These are phyloP conservation scores for Hypoxylon fuscum DNA, from an alignment of 495 filamentous ascomycete species.

Conservation along the genomic window DNA sequence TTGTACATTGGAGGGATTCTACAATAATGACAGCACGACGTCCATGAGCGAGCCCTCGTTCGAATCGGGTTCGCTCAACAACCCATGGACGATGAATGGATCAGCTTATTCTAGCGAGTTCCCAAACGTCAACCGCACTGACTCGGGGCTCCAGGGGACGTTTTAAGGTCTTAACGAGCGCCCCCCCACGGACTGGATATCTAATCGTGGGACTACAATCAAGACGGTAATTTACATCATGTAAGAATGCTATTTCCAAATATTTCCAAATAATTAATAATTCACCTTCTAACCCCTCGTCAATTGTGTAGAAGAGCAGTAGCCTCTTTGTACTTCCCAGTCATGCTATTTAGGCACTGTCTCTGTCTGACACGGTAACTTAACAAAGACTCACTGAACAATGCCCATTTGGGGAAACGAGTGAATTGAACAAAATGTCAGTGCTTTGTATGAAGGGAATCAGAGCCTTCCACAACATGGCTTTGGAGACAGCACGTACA, in stretches of 20 bases:
- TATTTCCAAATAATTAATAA: too few species aligned
- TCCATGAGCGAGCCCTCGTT: constrained; percentile 17
- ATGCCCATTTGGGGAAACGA: neutral
- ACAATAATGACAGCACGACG: constrained; percentile 15
- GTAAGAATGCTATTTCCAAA: too few species aligned
- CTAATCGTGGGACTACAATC: too few species aligned
- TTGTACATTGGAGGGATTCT: constrained; percentile 23
- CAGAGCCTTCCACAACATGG: neutral
- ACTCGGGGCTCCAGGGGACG: neutral
- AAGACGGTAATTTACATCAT: too few species aligned
- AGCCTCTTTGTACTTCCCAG: neutral
- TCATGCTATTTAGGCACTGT: neutral
- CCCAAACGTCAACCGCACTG: constrained; percentile 7
- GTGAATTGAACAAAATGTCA: neutral
- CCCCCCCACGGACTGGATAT: too few species aligned
- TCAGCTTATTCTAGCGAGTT: constrained; percentile 23
- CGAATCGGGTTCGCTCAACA: constrained; percentile 5
- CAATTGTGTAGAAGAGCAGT: neutral
- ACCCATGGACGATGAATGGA: constrained; percentile 20
- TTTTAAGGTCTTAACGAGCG: neutral
- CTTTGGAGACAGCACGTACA: neutral
- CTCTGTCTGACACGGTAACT: neutral
- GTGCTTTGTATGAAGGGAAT: neutral
- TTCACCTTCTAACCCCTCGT: neutral
- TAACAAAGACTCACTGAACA: neutral